These are phyloP conservation scores for Cadophora sp. DNA, from an alignment of 2,329 filamentous ascomycete genomes.

Conservation along the genomic window DNA sequence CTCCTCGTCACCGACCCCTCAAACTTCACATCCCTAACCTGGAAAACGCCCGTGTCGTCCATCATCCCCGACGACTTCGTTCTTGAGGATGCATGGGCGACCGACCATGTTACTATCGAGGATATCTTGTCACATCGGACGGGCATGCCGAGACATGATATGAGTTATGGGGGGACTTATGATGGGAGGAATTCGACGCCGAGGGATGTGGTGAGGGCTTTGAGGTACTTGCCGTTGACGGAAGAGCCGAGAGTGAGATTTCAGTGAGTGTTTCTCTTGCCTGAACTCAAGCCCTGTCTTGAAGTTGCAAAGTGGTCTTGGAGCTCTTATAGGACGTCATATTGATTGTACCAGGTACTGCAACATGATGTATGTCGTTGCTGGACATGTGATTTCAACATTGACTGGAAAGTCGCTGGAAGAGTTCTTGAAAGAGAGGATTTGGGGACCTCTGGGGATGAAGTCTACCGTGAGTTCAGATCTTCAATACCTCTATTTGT, in stretches of 20 bases:
- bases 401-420: slow-evolving; percentile 49
- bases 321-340: neutral
- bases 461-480: slow-evolving; percentile 45
- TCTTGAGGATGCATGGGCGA: slow-evolving; percentile 53
- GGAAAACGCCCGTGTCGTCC: slow-evolving; percentile 54
- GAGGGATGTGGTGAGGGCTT: slow-evolving; percentile 47
- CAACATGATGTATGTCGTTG: slow-evolving; percentile 57
- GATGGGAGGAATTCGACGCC: slow-evolving; percentile 36
- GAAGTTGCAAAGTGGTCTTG: neutral
- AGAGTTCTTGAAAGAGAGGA: slow-evolving; percentile 48
- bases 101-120: slow-evolving; percentile 57
- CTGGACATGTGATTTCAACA: slow-evolving; percentile 54
- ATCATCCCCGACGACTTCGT: slow-evolving; percentile 60
- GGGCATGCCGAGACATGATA: slow-evolving; percentile 54
- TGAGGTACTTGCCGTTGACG: slow-evolving; percentile 54
- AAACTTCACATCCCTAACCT: slow-evolving; percentile 49
- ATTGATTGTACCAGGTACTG: slow-evolving; percentile 46
- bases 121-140: slow-evolving; percentile 61
- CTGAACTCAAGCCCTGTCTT: neutral
- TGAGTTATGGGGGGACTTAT: slow-evolving; percentile 41
- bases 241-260: slow-evolving; percentile 53
- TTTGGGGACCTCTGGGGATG: slow-evolving; percentile 58
- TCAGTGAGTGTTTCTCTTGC: slow-evolving; percentile 34
- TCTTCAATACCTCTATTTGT: neutral
- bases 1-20: slow-evolving; percentile 55